Conservation (phyloP, 345 rosid genomes). For the Citrus medica region DNA sequence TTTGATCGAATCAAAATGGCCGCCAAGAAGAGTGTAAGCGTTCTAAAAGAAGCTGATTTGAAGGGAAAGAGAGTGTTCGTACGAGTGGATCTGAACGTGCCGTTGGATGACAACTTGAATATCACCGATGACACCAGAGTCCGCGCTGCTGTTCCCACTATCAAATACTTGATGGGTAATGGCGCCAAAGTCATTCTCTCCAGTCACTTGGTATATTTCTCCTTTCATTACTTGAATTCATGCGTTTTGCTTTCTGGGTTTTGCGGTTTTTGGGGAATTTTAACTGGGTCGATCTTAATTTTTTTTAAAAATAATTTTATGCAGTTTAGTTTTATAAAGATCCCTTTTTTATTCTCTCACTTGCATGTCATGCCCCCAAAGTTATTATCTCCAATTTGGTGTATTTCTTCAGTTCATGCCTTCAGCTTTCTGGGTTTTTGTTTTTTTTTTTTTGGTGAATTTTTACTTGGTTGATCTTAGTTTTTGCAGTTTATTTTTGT, state of each 20-base stretch:
- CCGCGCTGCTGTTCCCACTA: constrained; percentile 59
- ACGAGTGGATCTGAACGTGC: constrained; percentile 60
- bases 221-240: neutral
- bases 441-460: neutral
- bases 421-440: neutral
- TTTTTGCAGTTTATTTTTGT: neutral
- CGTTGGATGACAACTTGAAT: constrained; percentile 41
- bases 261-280: neutral
- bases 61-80: constrained; percentile 70
- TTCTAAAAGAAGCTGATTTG: constrained; percentile 48
- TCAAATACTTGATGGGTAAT: constrained; percentile 43
- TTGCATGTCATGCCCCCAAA: neutral
- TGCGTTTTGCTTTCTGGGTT: neutral
- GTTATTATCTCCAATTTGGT: neutral
- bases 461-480: neutral
- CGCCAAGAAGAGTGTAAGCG: constrained; percentile 54
- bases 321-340: neutral
- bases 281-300: neutral
- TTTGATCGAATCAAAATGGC: constrained; percentile 20
- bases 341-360: too few species aligned
- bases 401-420: neutral
- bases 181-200: constrained; percentile 45
- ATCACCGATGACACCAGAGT: constrained; percentile 56
- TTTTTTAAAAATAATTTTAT: neutral
- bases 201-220: constrained; percentile 38